A percentile compares a stretch with the other conserved stretches of the same genome.
These are phyloP conservation scores for Antrodiella citrinella DNA, from an alignment of 768 basidiomycete species.

Conservation along the genomic window DNA sequence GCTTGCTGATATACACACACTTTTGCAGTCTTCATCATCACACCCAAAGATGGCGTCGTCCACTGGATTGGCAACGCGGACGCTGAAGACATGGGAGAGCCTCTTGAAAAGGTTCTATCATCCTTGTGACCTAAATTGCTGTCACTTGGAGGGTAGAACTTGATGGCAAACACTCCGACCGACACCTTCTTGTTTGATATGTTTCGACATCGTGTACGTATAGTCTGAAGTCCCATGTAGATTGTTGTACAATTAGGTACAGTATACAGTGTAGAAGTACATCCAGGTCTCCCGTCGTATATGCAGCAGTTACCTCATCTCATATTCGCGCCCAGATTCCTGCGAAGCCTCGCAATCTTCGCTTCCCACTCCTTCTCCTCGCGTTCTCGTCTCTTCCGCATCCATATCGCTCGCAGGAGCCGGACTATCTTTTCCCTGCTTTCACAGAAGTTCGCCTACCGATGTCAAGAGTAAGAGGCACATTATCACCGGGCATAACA, in stretches of 20 bases:
- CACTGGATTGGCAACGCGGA: conserved; percentile 24
- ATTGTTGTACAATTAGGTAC: conserved; percentile 4
- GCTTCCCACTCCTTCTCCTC: conserved; percentile 11
- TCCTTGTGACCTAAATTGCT: conserved; percentile 8
- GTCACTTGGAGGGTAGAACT: not conserved
- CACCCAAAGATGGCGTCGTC: conserved; percentile 18
- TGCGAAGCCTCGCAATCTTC: conserved; percentile 8
- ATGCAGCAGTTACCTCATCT: not conserved
- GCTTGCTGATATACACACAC: no score
- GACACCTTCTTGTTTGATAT: not conserved
- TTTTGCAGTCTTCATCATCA: conserved; percentile 20
- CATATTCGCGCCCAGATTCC: conserved; percentile 4
- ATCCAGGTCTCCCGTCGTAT: not conserved
- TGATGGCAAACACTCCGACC: not conserved
- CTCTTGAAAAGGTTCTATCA: conserved; percentile 14
- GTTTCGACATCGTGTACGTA: not conserved
- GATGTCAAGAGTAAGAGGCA: not conserved
- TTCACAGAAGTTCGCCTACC: conserved; percentile 17
- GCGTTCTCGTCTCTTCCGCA: conserved; percentile 18
- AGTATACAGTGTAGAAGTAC: conserved; percentile 3
- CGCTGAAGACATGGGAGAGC: conserved; percentile 20
- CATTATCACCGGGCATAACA: not conserved
- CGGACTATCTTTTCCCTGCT: conserved; percentile 18
- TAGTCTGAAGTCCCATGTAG: not conserved
- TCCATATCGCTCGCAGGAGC: conserved; percentile 20